phyloP scores from a whole-genome alignment of 2,329 filamentous ascomycete species.

The Nectriaceae sp. region DNA sequence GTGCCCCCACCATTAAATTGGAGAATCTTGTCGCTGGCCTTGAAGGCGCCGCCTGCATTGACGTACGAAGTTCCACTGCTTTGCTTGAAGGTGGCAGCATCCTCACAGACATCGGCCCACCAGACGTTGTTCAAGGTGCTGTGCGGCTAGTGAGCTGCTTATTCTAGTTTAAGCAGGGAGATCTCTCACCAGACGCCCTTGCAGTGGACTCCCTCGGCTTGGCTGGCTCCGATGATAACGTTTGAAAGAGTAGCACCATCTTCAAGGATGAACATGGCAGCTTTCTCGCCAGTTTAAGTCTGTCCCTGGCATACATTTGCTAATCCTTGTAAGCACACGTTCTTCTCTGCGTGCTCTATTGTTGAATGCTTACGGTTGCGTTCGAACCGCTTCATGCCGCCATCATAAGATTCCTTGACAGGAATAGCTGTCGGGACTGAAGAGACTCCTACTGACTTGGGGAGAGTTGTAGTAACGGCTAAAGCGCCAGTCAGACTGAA shows the following conservation, averaged over 20 bases:
- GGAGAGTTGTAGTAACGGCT: too few relatives aligned
- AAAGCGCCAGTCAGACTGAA: too few relatives aligned
- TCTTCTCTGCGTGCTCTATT: slow-evolving; percentile 1
- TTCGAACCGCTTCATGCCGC: slow-evolving; percentile 22
- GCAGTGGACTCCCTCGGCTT: slow-evolving; percentile 54
- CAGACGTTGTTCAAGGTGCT: slow-evolving; percentile 43
- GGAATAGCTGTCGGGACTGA: slow-evolving; percentile 20
- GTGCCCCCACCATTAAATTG: slow-evolving; percentile 47
- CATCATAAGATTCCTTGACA: slow-evolving; percentile 20
- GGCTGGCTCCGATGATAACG: slow-evolving; percentile 53
- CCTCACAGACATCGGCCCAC: slow-evolving; percentile 43
- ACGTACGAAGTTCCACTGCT: slow-evolving; percentile 40
- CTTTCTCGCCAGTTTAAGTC: slow-evolving; percentile 26
- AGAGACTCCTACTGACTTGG: too few relatives aligned
- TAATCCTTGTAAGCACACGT: too few relatives aligned
- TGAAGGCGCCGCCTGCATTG: slow-evolving; percentile 45
- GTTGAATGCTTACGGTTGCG: slow-evolving; percentile 22
- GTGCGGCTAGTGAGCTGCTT: too few relatives aligned
- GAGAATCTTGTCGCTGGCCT: slow-evolving; percentile 42
- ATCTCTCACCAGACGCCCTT: slow-evolving; percentile 47
- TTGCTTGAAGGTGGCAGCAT: slow-evolving; percentile 39
- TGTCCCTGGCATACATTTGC: slow-evolving; percentile 29
- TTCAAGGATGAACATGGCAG: slow-evolving; percentile 53
- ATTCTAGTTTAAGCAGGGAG: too few relatives aligned
- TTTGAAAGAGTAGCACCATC: slow-evolving; percentile 52